Evolutionary conservation across 257 asterid species (phyloP), one percentile per base, ranked within the genome.

Genomic region (Ballota nigra): DNA sequence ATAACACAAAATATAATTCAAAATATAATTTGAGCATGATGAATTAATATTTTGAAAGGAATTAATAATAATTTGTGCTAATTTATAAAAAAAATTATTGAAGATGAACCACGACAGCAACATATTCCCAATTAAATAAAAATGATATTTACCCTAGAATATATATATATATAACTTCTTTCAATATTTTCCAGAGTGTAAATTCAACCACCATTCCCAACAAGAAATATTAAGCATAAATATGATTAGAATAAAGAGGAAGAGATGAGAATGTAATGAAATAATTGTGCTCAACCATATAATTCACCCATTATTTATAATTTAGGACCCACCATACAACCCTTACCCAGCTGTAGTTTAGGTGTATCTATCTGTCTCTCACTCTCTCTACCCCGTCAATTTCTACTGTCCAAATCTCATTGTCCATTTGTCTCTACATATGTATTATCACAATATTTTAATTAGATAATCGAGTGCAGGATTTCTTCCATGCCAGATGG

Each of bases 321-420:
- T 69, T 71, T 28, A 43, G 62, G 61, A 45, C 69, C 68, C 20
- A 71, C 53, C 63, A 31, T n/a, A 60, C 57, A 69, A 56, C 69
- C 43, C 13, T 51, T 47, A 43, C 70, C 80, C 83, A 79, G 83
- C 80, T 79, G 83, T 70, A 49, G 77, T 63, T 73, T 57, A 45
- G 73, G 56, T 57, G 71, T 31, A 67, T 62, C 68, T 29, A 19
- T 59, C 61, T 59, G 51, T 3, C 64, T 67, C 10, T 8, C 13
- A 9, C 45, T 38, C 45, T 38, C 43, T 36, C 52, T 18, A 20
- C 29, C 19, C 47, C 69, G 57, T 34, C 63, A 65, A 13, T 8
- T 65, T 34, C 62, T 49, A 13, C 18, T 8, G 19, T 73, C 62
- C 40, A 40, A 53, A 58, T 68, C 69, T 66, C 4, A 19, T 18